A percentile compares a stretch with the other conserved stretches of the same genome.
phyloP scores from a whole-genome alignment of 176 grass and related monocot genomes.

The Triticum urartu region DNA sequence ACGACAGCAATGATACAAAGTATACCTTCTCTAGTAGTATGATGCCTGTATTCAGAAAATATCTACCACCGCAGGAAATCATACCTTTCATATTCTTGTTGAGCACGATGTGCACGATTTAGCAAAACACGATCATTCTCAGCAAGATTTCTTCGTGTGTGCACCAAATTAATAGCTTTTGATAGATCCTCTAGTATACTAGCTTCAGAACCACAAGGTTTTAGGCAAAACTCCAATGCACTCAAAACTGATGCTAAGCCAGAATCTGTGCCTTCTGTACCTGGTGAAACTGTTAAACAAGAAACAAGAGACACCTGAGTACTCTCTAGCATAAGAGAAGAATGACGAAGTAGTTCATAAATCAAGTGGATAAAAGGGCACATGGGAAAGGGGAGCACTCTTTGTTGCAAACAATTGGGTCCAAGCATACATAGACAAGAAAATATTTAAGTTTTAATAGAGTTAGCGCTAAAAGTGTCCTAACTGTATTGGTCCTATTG shows the following conservation, averaged over 20 bases:
- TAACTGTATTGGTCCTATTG: neutral
- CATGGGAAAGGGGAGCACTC: neutral
- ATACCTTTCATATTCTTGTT: conserved; percentile 98
- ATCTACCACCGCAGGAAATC: neutral
- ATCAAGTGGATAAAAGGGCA: neutral
- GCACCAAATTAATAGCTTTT: conserved; percentile 85
- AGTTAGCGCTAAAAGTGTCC: neutral
- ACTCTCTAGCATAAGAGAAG: neutral
- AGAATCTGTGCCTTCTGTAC: conserved; percentile 75
- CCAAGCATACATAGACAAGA: conserved; percentile 2
- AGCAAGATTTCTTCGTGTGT: conserved; percentile 74
- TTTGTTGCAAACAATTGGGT: neutral
- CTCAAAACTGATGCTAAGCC: conserved; percentile 86
- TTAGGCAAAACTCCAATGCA: conserved; percentile 84
- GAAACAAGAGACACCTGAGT: conserved; percentile 19
- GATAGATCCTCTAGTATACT: conserved; percentile 90
- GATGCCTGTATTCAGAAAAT: conserved; percentile 11
- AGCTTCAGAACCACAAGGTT: conserved; percentile 92
- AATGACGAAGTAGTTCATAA: neutral
- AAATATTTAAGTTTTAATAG: neutral
- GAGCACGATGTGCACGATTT: conserved; percentile 77
- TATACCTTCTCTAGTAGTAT: neutral
- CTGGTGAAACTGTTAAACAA: conserved; percentile 48
- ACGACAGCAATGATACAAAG: neutral
- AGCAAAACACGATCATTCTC: conserved; percentile 89